Conservation (phyloP, 140 eudicot genomes). For the Cichorium intybus region DNA sequence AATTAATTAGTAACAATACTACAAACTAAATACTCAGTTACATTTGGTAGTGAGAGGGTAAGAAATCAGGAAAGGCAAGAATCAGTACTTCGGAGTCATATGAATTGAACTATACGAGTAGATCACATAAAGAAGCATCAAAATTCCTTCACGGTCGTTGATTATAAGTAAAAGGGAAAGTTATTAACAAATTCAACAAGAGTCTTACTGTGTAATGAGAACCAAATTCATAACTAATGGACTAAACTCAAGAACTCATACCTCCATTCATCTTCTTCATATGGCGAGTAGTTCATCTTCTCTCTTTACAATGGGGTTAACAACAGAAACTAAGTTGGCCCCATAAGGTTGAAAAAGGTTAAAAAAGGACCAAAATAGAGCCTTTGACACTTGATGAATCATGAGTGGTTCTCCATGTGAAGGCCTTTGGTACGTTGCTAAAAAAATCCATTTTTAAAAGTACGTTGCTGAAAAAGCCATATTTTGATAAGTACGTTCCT, state of each 20-base stretch:
- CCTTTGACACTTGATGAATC: too few species aligned
- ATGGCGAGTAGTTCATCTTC: constrained; percentile 81
- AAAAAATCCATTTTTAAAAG: too few species aligned
- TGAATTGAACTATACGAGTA: background rate
- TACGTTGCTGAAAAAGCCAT: too few species aligned
- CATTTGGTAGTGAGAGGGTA: background rate
- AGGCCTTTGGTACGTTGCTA: too few species aligned
- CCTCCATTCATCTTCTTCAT: constrained; percentile 96
- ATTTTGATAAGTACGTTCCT: too few species aligned
- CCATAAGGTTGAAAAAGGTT: too few species aligned
- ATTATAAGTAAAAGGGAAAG: background rate
- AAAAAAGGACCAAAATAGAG: too few species aligned
- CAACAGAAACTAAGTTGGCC: too few species aligned
- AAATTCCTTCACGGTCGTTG: background rate
- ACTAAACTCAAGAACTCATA: constrained; percentile 12
- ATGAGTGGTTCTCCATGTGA: too few species aligned
- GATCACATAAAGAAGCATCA: constrained; percentile 2
- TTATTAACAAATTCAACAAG: background rate
- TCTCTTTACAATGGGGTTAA: too few species aligned
- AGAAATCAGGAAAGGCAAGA: background rate
- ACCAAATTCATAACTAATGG: background rate
- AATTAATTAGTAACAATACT: too few species aligned
- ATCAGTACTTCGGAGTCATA: background rate
- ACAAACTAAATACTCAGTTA: background rate
- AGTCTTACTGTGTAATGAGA: background rate